These are phyloP conservation scores for Pseudocercospora fuligena DNA, from an alignment of 2,329 filamentous ascomycete genomes.

Conservation along the genomic window DNA sequence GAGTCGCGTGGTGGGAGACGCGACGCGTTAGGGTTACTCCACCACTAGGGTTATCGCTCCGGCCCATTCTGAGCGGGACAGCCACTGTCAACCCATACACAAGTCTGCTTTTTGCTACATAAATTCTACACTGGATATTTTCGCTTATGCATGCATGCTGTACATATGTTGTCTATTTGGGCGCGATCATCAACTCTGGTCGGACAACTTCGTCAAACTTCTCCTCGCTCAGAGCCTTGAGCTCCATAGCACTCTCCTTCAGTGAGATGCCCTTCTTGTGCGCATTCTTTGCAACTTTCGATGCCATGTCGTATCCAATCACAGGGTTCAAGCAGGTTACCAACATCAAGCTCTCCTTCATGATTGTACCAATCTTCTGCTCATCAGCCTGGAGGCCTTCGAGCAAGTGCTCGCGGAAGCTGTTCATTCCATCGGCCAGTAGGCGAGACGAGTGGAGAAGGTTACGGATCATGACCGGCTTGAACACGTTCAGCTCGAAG, in stretches of 20 bases:
- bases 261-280: conserved; percentile 97
- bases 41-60: background rate
- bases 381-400: conserved; percentile 89
- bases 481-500: conserved; percentile 99
- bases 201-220: conserved; percentile 90
- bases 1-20: background rate
- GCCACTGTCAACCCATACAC: too few species aligned
- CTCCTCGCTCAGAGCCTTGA: conserved; percentile 83
- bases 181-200: conserved; percentile 93
- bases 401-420: conserved; percentile 93
- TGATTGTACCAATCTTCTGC: conserved; percentile 83
- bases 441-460: conserved; percentile 89
- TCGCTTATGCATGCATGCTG: background rate
- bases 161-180: conserved; percentile 52
- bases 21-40: background rate
- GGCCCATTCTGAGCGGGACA: background rate
- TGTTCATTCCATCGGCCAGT: conserved; percentile 88
- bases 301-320: conserved; percentile 97
- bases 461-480: conserved; percentile 94
- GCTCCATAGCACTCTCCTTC: conserved; percentile 91
- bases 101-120: background rate
- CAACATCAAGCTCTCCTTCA: conserved; percentile 97
- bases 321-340: conserved; percentile 97
- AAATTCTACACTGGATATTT: conserved; percentile 2
- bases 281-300: conserved; percentile 96